Evolutionary conservation across 805 yeast species (phyloP).

Genomic region (Starmerella powellii): DNA sequence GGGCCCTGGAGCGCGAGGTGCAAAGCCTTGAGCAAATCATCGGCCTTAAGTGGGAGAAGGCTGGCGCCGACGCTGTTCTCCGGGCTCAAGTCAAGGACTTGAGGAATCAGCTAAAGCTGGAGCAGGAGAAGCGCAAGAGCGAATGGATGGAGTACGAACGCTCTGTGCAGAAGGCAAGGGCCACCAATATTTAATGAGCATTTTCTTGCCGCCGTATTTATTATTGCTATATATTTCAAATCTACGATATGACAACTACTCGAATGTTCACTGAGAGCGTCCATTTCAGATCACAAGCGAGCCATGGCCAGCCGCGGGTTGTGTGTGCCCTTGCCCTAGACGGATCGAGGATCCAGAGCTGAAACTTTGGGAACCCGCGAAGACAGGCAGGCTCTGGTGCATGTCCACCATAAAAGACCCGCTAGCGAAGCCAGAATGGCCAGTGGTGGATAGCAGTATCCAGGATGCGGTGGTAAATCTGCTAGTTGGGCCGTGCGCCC

Average conservation of each 20-base stretch:
- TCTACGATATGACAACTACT: not conserved
- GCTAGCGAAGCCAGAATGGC: slow-evolving; percentile 23
- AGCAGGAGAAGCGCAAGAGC: slow-evolving; percentile 19
- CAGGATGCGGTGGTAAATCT: slow-evolving; percentile 10
- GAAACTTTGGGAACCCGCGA: too few relatives aligned
- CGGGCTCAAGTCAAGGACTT: slow-evolving; percentile 19
- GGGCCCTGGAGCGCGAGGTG: slow-evolving; percentile 16
- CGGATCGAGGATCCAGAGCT: too few relatives aligned
- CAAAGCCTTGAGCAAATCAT: slow-evolving; percentile 15
- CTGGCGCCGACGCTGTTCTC: slow-evolving; percentile 21
- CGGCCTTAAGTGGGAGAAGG: slow-evolving; percentile 11
- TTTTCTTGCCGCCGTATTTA: not conserved
- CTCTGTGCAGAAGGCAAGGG: not conserved
- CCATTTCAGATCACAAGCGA: too few relatives aligned
- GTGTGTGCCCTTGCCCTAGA: too few relatives aligned
- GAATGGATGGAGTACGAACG: slow-evolving; percentile 18
- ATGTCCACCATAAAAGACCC: slow-evolving; percentile 10
- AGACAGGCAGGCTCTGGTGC: too few relatives aligned
- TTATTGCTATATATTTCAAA: too few relatives aligned
- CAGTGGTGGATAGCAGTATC: slow-evolving; percentile 7
- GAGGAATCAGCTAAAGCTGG: slow-evolving; percentile 14
- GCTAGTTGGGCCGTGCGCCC: slow-evolving; percentile 1
- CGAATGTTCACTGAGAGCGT: not conserved
- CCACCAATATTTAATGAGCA: too few relatives aligned
- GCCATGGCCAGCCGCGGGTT: too few relatives aligned